Evolutionary conservation across 2,329 filamentous ascomycete species (phyloP), one percentile per base, ranked within the genome.

Genomic region (Nectriaceae sp.): DNA sequence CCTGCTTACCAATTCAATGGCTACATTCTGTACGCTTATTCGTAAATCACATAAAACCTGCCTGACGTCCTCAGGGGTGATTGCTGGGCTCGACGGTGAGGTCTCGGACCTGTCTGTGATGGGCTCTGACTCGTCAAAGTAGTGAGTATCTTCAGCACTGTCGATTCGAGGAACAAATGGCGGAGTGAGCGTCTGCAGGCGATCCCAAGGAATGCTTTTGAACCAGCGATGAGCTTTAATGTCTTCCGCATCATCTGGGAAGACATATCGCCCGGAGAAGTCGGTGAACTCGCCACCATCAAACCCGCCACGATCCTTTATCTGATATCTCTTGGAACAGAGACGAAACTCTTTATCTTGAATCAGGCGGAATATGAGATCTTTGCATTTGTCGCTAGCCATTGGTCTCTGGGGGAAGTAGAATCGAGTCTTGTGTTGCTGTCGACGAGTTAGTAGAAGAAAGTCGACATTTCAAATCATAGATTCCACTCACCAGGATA

Each of bases 211-310:
- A 15, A 95, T 82, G 42, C 84, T 83, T 47, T 78, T 79, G 73
- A 97, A 97, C 80, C 93, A 97, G 11, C 83, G 82, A 69, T 97
- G 94, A 3, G 78, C 72, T 66, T 95, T 97, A 75, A 97, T 95
- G 46, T 97, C 91, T 55, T 89, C 83, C 2, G 89, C 92, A 62
- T 96, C 92, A 52, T 94, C 81, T 0, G 88, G 76, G 61, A 90
- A 93, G 4, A 97, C 92, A 46, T 88, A 87, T 24, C 83, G 76
- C 1, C 72, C 59, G 44, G 61, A 56, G 4, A 55, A 48, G n/a
- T 66, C 65, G 10, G 47, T 54, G 22, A 46, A 49, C 20, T 52
- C 52, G 11, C 50, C 54, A 3, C 46, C 21, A 5, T 65, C 60
- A 10, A 58, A 47, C 2, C 61, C 55, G 11, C 46, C 55, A 21